Conservation (phyloP, 2,329 filamentous ascomycete species). For the Furcasterigmium furcatum region DNA sequence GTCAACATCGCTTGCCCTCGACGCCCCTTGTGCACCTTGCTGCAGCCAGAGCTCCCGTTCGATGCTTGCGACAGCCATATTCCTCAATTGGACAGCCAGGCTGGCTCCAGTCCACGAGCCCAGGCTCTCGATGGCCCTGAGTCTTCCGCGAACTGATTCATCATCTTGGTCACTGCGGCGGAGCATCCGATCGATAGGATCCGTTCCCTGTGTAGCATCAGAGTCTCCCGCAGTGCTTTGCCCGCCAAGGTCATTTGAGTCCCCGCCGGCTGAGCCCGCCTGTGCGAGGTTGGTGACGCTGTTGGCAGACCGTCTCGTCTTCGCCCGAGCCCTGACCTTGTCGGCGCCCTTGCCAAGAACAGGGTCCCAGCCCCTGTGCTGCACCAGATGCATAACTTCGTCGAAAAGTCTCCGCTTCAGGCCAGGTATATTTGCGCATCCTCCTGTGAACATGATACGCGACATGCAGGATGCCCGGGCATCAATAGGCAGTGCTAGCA, state of each 20-base stretch:
- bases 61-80: conserved; percentile 65
- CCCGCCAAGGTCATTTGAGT: conserved; percentile 8
- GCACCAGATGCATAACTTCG: conserved; percentile 67
- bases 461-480: conserved; percentile 83
- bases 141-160: conserved; percentile 48
- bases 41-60: conserved; percentile 70
- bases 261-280: conserved; percentile 18
- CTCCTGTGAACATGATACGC: conserved; percentile 82
- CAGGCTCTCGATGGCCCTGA: conserved; percentile 66
- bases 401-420: conserved; percentile 73
- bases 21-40: conserved; percentile 62
- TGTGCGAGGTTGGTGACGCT: conserved; percentile 1
- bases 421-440: conserved; percentile 74
- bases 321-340: conserved; percentile 42
- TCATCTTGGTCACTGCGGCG: conserved; percentile 31
- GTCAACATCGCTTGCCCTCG: conserved; percentile 56
- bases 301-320: conserved; percentile 22
- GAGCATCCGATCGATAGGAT: conserved; percentile 58
- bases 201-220: conserved; percentile 40
- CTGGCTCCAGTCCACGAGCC: conserved; percentile 75
- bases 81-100: conserved; percentile 63
- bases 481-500: conserved; percentile 77
- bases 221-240: conserved; percentile 28
- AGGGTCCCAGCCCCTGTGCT: conserved; percentile 71
- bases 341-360: conserved; percentile 69